These are phyloP conservation scores for Diaporthe capsici DNA, from an alignment of 2,329 filamentous ascomycete species.

Conservation along the genomic window DNA sequence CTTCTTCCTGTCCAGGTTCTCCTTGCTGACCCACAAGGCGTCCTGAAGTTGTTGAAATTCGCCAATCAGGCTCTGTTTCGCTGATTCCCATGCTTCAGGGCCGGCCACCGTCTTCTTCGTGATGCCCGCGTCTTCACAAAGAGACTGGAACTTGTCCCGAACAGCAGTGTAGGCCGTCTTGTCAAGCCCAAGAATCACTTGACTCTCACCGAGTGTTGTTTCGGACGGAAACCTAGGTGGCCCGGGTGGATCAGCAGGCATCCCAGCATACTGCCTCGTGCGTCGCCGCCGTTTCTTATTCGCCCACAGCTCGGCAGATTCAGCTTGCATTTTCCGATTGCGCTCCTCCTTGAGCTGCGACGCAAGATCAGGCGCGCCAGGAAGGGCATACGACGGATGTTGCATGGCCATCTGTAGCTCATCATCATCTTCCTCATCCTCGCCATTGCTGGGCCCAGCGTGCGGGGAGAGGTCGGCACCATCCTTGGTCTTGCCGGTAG, in stretches of 20 bases:
- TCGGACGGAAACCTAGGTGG: slow-evolving; percentile 85
- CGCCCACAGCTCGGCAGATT: slow-evolving; percentile 74
- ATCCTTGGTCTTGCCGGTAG: slow-evolving; percentile 59
- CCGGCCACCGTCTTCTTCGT: slow-evolving; percentile 83
- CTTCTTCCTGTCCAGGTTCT: slow-evolving; percentile 72
- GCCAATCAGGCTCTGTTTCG: slow-evolving; percentile 76
- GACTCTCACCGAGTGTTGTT: slow-evolving; percentile 85
- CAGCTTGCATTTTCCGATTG: slow-evolving; percentile 66
- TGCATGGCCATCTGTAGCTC: not conserved
- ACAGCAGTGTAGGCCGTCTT: slow-evolving; percentile 74
- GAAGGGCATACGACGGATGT: slow-evolving; percentile 50
- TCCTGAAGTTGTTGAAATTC: slow-evolving; percentile 74
- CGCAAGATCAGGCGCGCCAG: slow-evolving; percentile 45
- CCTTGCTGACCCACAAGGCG: slow-evolving; percentile 70
- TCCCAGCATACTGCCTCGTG: slow-evolving; percentile 76
- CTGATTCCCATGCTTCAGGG: slow-evolving; percentile 79
- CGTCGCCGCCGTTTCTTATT: slow-evolving; percentile 77
- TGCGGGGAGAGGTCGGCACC: slow-evolving; percentile 25
- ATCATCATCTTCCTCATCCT: not conserved
- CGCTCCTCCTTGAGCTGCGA: slow-evolving; percentile 68
- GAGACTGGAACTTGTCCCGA: slow-evolving; percentile 76
- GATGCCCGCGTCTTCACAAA: slow-evolving; percentile 77
- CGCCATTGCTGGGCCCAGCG: not conserved
- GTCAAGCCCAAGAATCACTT: slow-evolving; percentile 76
- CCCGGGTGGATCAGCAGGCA: slow-evolving; percentile 77